phyloP scores from a whole-genome alignment of 1,284 basidiomycete genomes.

The Ceratobasidium sp. region DNA sequence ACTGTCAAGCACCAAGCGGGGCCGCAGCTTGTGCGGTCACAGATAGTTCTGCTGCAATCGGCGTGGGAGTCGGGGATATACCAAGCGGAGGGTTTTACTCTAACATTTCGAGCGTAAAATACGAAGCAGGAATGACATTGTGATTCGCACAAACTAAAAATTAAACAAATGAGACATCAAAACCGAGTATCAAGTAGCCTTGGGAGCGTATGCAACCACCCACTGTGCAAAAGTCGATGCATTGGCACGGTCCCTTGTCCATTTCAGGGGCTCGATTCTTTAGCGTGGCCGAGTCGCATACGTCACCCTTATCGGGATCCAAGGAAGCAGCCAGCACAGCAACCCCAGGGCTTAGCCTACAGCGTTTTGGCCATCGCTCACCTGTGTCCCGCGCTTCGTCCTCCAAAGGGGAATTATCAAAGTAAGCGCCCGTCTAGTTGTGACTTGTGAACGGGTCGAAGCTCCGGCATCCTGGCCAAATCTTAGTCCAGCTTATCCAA shows the following conservation, averaged over 20 bases:
- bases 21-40: neutral
- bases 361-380: neutral
- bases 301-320: neutral
- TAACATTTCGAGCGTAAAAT: no score
- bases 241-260: neutral
- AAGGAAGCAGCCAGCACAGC: neutral
- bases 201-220: neutral
- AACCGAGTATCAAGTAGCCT: no score
- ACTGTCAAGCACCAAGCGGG: neutral
- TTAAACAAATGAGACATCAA: no score
- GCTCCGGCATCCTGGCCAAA: neutral
- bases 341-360: neutral
- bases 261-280: neutral
- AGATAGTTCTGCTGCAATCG: no score
- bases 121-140: no score
- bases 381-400: neutral
- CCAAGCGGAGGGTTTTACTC: no score
- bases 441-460: conserved; percentile 6
- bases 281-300: neutral
- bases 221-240: conserved; percentile 19
- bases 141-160: no score
- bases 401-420: neutral
- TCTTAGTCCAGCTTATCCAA: neutral
- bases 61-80: no score
- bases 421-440: neutral